phyloP scores from a whole-genome alignment of 331 rosid species.

The Rosa hybrid region DNA sequence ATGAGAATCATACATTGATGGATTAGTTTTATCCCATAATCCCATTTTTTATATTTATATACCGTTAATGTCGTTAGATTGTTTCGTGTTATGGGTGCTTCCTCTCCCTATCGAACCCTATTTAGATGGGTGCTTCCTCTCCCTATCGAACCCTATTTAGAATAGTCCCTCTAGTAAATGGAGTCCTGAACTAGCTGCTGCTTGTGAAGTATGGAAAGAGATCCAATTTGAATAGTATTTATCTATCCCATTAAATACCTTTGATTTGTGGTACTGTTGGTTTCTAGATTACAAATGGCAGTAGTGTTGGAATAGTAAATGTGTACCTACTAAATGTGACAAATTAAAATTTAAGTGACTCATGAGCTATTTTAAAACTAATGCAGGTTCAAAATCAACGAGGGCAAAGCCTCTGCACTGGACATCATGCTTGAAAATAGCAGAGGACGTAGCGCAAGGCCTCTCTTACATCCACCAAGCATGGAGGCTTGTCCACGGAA shows the following conservation, averaged over 20 bases:
- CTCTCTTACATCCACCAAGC: slow-evolving; percentile 94
- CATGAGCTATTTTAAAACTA: background rate
- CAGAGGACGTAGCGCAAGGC: slow-evolving; percentile 92
- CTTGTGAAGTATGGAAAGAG: too few relatives aligned
- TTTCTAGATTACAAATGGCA: background rate
- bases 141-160: background rate
- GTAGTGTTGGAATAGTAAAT: background rate
- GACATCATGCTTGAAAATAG: slow-evolving; percentile 94
- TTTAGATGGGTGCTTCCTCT: background rate
- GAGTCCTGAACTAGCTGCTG: too few relatives aligned
- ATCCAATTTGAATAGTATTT: background rate
- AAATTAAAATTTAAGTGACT: background rate
- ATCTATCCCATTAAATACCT: background rate
- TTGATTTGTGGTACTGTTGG: background rate
- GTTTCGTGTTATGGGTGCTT: background rate
- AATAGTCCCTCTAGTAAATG: background rate
- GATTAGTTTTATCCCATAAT: background rate
- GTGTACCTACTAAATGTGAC: background rate
- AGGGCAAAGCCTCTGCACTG: slow-evolving; percentile 89
- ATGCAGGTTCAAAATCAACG: slow-evolving; percentile 66
- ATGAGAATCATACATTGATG: background rate
- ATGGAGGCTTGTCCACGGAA: slow-evolving; percentile 92
- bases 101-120: background rate
- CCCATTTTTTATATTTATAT: background rate
- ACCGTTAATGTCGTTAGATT: background rate